Evolutionary conservation across 164 flowering plant genomes (phyloP), one percentile per base, ranked within the genome.

Genomic region (Sedum album): DNA sequence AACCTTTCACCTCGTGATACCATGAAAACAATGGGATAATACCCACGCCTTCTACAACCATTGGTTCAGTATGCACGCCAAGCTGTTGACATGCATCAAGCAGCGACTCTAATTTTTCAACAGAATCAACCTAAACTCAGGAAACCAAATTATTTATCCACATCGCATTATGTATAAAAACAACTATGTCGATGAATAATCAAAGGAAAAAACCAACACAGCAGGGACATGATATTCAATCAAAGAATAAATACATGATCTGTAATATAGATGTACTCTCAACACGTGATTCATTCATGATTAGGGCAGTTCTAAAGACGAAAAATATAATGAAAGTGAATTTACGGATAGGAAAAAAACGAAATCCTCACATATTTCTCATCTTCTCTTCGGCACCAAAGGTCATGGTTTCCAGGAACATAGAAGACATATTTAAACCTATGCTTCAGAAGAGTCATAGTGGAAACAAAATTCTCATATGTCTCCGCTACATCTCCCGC

Each of bases 401-500:
- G 82, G 70, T 88, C 91, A 71, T 88, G 93, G 73, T 87, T 87
- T 53, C 93, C 93, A 63, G 93, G 93, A 39, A 87, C 87, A 76
- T 20, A 87, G 69, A 91, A 83, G 31, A 87, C 91, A 72, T 78
- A 82, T 33, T 77, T 64, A 68, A 91, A 91, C 60, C 80, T 77
- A 66, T 83, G 83, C 73, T 77, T 86, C 76, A 91, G 71, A 21
- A 85, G 72, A 14, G 91, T 82, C 97, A 91, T 89, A 0, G 97
- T 85, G 31, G 68, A 53, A 20, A 82, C 69, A 71, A 91, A 91
- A 60, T 77, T 81, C 25, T 70, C 68, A 67, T 68, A 77, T 4
- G 88, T 82, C 83, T 88, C 97, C 0, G 93, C 84, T 5, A 91
- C 91, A 82, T 87, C 97, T 71, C 95, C 97, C 23, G 95, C 88